Conservation (phyloP, 495 filamentous ascomycete genomes). For the Penicillium coffeae region DNA sequence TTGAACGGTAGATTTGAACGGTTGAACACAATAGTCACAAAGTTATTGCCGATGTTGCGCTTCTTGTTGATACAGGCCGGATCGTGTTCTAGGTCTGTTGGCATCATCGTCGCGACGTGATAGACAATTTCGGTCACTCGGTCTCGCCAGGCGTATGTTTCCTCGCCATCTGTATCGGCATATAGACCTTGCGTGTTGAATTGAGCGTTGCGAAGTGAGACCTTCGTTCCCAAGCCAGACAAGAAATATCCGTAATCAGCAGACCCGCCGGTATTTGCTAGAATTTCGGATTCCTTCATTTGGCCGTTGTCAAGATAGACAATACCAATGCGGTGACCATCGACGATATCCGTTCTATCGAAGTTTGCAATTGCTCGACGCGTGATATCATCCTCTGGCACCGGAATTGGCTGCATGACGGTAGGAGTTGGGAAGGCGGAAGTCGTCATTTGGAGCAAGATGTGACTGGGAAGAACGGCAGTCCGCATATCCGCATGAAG, state of each 20-base stretch:
- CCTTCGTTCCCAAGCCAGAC: conserved; percentile 72
- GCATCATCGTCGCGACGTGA: conserved; percentile 96
- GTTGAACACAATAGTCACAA: conserved; percentile 97
- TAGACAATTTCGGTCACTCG: conserved; percentile 92
- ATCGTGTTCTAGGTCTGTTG: conserved; percentile 73
- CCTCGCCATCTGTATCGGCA: conserved; percentile 74
- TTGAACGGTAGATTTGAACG: conserved; percentile 82
- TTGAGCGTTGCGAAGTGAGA: conserved; percentile 69
- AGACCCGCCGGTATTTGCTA: conserved; percentile 78
- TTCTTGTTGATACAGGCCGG: conserved; percentile 81
- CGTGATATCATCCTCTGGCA: conserved; percentile 80
- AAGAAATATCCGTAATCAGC: conserved; percentile 83
- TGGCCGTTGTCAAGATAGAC: conserved; percentile 88
- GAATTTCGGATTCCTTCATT: conserved; percentile 72
- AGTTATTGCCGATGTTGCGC: conserved; percentile 94
- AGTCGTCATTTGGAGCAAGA: conserved; percentile 68
- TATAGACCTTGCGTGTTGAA: conserved; percentile 97
- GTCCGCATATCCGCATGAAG: conserved; percentile 37
- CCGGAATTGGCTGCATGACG: conserved; percentile 65
- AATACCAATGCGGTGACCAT: conserved; percentile 92
- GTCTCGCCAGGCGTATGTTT: conserved; percentile 89
- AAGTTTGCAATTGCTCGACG: conserved; percentile 72
- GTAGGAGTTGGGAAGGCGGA: conserved; percentile 67
- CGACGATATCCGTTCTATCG: conserved; percentile 84
- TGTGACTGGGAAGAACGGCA: conserved; percentile 69